Base-by-base conservation (phyloP, 2,329 filamentous ascomycete genomes). In the Colletotrichum cordylinicola region DNA sequence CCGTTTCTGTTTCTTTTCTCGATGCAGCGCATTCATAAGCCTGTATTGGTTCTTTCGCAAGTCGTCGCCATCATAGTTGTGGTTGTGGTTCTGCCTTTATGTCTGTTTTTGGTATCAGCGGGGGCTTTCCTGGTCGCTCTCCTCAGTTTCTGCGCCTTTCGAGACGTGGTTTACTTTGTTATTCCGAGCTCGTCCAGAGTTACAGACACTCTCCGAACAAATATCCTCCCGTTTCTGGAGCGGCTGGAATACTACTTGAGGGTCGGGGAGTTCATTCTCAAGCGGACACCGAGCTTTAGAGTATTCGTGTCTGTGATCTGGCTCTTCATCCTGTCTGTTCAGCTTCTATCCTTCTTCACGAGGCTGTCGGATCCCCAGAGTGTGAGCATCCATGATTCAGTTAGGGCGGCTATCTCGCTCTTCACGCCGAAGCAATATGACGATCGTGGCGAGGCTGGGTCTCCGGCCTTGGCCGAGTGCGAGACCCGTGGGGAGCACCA, bases 391-490 rank as follows among this genome's bases (percentile, higher is more conserved):
- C 58, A 24, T 2, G 31, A 31, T 35, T n/a, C 29, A 0, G 1
- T 35, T 1, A 31, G 58, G 10, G 58, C 31, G 0, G 58, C 29
- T 1, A 35, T 61, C 0, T 61, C 58, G 18, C 58, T 61, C 12
- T 61, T 61, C 29, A 61, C 29, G 16, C 58, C 58, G n/a, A 35
- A 15, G 33, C 58, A 33, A 3, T 35, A 31, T 15, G 27, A 61
- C 12, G n/a, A n/a, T 1, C 16, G 33, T n/a, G 18, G 7, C 1
- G 27, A 35, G 0, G 2, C 2, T 7, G 27, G 24, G 12, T 35
- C 29, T 15, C 6, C 29, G 21, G 0, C 4, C 33, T 33, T 33
- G 27, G 4, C 21, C 10, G 5, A 13, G 0, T 61, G 10, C 16
- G 58, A 33, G 31, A 13, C 27, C 13, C 0, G 9, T 37, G 29